Base-by-base conservation (phyloP, 345 rosid species). In the Isatis tinctoria region DNA sequence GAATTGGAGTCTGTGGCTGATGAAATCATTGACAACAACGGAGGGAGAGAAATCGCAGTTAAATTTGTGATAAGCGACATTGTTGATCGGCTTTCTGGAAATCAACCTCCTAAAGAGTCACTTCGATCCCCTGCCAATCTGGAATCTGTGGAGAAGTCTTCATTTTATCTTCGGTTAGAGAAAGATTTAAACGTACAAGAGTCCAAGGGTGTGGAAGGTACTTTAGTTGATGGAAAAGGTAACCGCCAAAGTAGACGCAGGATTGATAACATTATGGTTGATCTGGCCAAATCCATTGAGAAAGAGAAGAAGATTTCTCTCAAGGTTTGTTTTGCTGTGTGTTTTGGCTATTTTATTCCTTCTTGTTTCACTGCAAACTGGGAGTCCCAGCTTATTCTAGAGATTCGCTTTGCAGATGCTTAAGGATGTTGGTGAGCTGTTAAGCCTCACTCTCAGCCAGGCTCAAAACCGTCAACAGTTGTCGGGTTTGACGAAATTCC, bases 241-340 rank as follows among this genome's bases (percentile, higher is more conserved):
- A 89, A 83, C 83, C 74, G 84, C 76, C 83, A 27, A 75, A 85
- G 89, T 69, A 89, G 83, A 75, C 90, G 78, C 22, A 87, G 88
- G 72, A 68, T 82, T 30, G 93, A 91, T 62, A 79, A 78, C 72
- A 81, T 94, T 60, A 87, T 86, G 88, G 77, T 84, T 76, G 96
- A 91, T 79, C 86, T 94, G 43, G 88, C 96, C 18, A 94, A 91
- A 69, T 82, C 86, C 67, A 82, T 94, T 79, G 95, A 91, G 60
- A 85, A 71, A 73, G 93, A 94, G 82, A 91, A 91, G 85, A 91
- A 89, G 82, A 90, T 94, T 84, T 92, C 98, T 18, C 39, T 86
- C 79, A 90, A 94, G 97, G 98, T 91, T 24, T 61, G 82, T 78
- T 83, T 33, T 10, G 65, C 32, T 60, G 47, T 67, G 48, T 59